These are phyloP conservation scores for Barbarea vulgaris DNA, from an alignment of 345 rosid species.

Conservation along the genomic window DNA sequence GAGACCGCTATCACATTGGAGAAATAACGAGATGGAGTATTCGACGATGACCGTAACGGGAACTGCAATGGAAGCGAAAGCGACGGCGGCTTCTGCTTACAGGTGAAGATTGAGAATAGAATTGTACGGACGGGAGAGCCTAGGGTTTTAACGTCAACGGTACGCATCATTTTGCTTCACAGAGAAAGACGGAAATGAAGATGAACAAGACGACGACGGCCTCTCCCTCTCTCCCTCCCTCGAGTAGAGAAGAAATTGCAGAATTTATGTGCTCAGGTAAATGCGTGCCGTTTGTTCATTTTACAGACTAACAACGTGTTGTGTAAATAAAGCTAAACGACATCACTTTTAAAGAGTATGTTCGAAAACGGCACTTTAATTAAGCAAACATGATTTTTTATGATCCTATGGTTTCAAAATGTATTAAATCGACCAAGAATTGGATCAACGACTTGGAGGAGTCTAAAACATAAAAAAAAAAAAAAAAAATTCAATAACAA, in stretches of 20 bases:
- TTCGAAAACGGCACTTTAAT: neutral
- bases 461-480: constrained; percentile 16
- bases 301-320: neutral
- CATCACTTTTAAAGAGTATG: neutral
- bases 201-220: neutral
- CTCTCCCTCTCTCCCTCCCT: neutral
- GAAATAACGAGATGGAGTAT: constrained; percentile 17
- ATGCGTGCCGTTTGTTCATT: neutral
- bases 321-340: neutral
- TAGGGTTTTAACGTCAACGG: constrained; percentile 34
- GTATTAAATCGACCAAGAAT: constrained; percentile 1
- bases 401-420: neutral
- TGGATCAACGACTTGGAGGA: neutral
- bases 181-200: constrained; percentile 1
- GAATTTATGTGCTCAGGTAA: neutral
- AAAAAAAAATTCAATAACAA: constrained; percentile 21
- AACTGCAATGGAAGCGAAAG: constrained; percentile 12
- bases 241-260: neutral
- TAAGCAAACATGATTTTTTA: neutral
- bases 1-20: constrained; percentile 26
- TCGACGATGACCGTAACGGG: constrained; percentile 20
- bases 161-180: constrained; percentile 22
- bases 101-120: constrained; percentile 31
- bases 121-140: constrained; percentile 26
- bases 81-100: constrained; percentile 30